These are phyloP conservation scores for Neurospora cerealis DNA, from an alignment of 495 filamentous ascomycete species.

Conservation along the genomic window DNA sequence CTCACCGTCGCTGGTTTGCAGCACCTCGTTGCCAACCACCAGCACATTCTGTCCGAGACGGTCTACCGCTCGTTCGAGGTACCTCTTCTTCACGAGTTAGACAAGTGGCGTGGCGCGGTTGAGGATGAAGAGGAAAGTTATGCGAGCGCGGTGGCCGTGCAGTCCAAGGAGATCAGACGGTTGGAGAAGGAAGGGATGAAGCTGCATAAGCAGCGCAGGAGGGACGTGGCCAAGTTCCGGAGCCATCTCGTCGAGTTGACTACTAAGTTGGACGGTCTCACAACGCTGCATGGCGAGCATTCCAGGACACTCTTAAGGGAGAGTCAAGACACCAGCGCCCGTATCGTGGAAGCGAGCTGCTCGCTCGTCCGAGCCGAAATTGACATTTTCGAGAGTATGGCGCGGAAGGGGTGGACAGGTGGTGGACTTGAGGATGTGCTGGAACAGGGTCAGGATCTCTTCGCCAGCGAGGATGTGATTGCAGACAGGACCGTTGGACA, in stretches of 20 bases:
- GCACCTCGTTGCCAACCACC: conserved; percentile 55
- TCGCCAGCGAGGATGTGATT: conserved; percentile 34
- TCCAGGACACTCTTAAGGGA: conserved; percentile 43
- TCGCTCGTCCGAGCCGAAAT: conserved; percentile 53
- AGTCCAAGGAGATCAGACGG: conserved; percentile 44
- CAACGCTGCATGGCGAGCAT: conserved; percentile 46
- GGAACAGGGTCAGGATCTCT: conserved; percentile 50
- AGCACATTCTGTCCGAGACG: conserved; percentile 52
- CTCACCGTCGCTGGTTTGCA: conserved; percentile 51
- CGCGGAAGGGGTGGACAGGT: conserved; percentile 54
- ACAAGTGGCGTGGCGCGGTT: conserved; percentile 47
- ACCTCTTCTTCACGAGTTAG: conserved; percentile 52
- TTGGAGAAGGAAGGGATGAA: conserved; percentile 52
- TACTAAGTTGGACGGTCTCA: conserved; percentile 49
- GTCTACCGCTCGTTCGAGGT: conserved; percentile 58
- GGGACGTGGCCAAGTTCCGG: conserved; percentile 43
- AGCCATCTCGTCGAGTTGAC: conserved; percentile 49
- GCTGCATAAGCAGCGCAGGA: conserved; percentile 42
- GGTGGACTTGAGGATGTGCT: conserved; percentile 53
- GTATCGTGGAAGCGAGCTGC: conserved; percentile 51
- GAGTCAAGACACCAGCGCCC: conserved; percentile 45
- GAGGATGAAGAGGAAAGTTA: conserved; percentile 51
- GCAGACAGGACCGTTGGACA: background rate
- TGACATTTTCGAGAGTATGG: conserved; percentile 55
- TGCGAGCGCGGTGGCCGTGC: conserved; percentile 36